phyloP scores from a whole-genome alignment of 306 rosid species.

The Coriaria nepalensis region DNA sequence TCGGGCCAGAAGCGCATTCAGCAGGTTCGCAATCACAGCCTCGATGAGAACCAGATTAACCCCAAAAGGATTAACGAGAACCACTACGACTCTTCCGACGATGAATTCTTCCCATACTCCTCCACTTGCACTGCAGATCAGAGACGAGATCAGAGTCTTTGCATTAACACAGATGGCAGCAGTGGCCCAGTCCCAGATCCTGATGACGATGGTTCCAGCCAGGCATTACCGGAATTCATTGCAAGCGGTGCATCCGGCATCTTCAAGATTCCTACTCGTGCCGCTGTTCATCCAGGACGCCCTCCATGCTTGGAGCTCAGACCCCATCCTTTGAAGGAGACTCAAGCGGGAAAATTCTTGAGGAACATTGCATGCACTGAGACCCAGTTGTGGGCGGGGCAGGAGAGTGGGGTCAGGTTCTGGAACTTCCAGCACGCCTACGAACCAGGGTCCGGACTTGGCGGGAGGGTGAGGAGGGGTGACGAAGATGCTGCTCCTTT shows the following conservation, averaged over 20 bases:
- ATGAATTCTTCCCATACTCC: conserved; percentile 53
- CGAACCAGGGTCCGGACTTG: conserved; percentile 53
- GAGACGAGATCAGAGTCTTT: conserved; percentile 25
- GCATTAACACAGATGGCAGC: conserved; percentile 22
- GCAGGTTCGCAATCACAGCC: conserved; percentile 68
- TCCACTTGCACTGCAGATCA: conserved; percentile 14
- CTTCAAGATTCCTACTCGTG: conserved; percentile 61
- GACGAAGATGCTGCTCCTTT: conserved; percentile 92
- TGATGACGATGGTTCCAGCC: conserved; percentile 23
- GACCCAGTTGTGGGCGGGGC: conserved; percentile 87
- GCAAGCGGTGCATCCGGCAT: conserved; percentile 43
- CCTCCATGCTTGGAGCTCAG: conserved; percentile 86
- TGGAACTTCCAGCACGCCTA: conserved; percentile 51
- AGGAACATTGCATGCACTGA: conserved; percentile 82
- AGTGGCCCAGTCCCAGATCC: conserved; percentile 5
- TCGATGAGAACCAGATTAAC: conserved; percentile 54
- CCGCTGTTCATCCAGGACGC: conserved; percentile 73
- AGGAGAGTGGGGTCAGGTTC: conserved; percentile 79
- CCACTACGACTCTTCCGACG: conserved; percentile 45
- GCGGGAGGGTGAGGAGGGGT: conserved; percentile 73
- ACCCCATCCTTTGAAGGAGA: conserved; percentile 89
- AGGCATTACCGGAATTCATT: conserved; percentile 60
- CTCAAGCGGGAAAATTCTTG: conserved; percentile 77
- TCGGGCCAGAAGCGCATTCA: conserved; percentile 35
- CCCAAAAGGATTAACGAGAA: conserved; percentile 15